A percentile compares a stretch with the other conserved stretches of the same genome.
Evolutionary conservation across 2,329 filamentous ascomycete species (phyloP).

Genomic region (Xylaria sp.): DNA sequence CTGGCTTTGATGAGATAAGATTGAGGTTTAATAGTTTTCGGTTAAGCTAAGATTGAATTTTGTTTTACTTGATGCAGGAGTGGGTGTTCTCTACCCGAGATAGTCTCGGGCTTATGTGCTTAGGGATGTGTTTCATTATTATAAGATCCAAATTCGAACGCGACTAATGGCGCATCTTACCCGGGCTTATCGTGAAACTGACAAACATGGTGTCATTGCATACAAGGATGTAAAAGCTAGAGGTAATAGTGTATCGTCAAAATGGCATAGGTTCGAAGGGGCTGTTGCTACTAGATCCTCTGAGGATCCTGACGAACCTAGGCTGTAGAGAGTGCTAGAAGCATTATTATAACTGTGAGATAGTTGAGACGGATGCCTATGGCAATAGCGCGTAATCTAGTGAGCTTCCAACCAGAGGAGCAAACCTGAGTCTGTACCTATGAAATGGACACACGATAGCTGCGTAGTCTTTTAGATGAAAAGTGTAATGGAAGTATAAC

Average conservation of each 20-base stretch:
- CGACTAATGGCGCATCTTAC: background rate
- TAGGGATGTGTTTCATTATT: background rate
- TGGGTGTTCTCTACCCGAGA: background rate
- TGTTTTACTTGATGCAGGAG: background rate
- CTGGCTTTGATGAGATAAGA: background rate
- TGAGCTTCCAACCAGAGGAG: background rate
- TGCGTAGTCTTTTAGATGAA: background rate
- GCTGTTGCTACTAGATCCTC: background rate
- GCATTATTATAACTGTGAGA: background rate
- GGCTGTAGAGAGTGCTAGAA: background rate
- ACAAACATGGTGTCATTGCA: background rate
- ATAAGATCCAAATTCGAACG: background rate
- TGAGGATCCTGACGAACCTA: background rate
- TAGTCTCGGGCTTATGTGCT: background rate
- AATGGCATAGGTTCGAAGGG: background rate
- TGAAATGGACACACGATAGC: background rate
- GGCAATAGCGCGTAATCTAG: background rate
- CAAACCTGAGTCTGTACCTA: background rate
- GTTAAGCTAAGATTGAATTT: slow-evolving; percentile 1
- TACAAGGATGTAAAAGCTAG: background rate
- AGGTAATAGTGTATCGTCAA: background rate
- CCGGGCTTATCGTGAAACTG: background rate
- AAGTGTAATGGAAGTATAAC: background rate
- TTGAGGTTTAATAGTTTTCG: background rate
- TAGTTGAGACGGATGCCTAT: slow-evolving; percentile 1